Base-by-base conservation (phyloP, 2,329 filamentous ascomycete genomes). In the Zasmidium citrigriseum region DNA sequence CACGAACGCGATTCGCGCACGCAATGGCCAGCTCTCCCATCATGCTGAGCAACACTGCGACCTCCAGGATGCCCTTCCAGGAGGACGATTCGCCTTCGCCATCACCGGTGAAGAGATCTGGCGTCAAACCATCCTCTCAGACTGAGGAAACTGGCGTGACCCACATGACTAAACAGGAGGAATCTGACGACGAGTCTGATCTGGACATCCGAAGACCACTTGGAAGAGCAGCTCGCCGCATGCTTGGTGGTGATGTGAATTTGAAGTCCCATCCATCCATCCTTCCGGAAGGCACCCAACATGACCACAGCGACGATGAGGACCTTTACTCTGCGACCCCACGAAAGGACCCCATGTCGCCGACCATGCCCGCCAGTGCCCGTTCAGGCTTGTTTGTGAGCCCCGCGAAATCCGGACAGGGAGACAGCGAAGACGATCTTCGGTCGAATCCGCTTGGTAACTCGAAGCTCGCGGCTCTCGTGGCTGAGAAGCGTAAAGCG, bases 311-410 rank as follows among this genome's bases (percentile, higher is more conserved):
- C 47, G 48, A 58, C 20, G 69, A 68, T 2, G 68, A 70, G 9
- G 70, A 72, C 20, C 61, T 72, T 4, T 72, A 73, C 56, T 64
- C 64, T 18, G 62, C 67, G 4, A 73, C 70, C 16, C 69, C 69
- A 3, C 29, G 57, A n/a, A 63, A 56, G 38, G 21, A 25, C 25
- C 45, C 45, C 21, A 48, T 57, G 20, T 58, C 62, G 9, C 60
- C 62, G 9, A 46, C 55, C 24, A 38, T 52, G 34, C 52, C 44
- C 27, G 56, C 57, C 21, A 66, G 60, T 44, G 62, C 62, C 41
- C 58, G 60, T 12, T 60, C 64, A 16, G 50, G 59, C 0, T 58
- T 73, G 10, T 73, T 73, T 46, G 68, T 72, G 34, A 72, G 70
- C 55, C 70, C 70, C 16, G 62, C 68, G 7, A 70, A 61, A 49